Conservation (phyloP, 805 yeast species). For the Wickerhamomyces xylosicus region DNA sequence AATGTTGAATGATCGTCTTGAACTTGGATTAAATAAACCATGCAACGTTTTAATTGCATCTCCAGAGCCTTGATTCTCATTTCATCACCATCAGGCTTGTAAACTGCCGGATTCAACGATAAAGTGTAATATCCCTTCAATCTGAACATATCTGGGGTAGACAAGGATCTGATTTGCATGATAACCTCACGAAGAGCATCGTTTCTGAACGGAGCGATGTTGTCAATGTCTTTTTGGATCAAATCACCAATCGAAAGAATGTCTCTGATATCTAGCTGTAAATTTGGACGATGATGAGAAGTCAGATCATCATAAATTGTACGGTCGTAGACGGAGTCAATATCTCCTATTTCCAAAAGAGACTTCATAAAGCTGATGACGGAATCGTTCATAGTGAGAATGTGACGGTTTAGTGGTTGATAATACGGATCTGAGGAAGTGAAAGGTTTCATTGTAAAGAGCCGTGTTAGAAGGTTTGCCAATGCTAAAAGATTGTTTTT, state of each 20-base stretch:
- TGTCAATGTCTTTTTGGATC: constrained; percentile 30
- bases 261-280: constrained; percentile 34
- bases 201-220: constrained; percentile 36
- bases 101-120: constrained; percentile 46
- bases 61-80: constrained; percentile 48
- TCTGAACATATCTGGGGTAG: constrained; percentile 35
- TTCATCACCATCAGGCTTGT: constrained; percentile 35
- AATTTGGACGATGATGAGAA: constrained; percentile 37
- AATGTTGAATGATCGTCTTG: constrained; percentile 60
- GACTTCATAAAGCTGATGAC: constrained; percentile 34
- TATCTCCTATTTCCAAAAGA: constrained; percentile 41
- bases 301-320: constrained; percentile 62
- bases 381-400: constrained; percentile 38
- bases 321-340: constrained; percentile 52
- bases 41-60: constrained; percentile 72
- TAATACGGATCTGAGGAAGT: constrained; percentile 50
- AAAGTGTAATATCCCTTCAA: constrained; percentile 45
- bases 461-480: constrained; percentile 49
- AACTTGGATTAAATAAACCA: constrained; percentile 74
- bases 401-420: constrained; percentile 72
- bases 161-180: constrained; percentile 30
- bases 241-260: constrained; percentile 35
- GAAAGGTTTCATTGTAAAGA: constrained; percentile 62
- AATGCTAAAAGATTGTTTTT: constrained; percentile 43
- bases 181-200: constrained; percentile 43